Conservation (phyloP, 768 basidiomycete species). For the Collybiopsis luxurians region DNA sequence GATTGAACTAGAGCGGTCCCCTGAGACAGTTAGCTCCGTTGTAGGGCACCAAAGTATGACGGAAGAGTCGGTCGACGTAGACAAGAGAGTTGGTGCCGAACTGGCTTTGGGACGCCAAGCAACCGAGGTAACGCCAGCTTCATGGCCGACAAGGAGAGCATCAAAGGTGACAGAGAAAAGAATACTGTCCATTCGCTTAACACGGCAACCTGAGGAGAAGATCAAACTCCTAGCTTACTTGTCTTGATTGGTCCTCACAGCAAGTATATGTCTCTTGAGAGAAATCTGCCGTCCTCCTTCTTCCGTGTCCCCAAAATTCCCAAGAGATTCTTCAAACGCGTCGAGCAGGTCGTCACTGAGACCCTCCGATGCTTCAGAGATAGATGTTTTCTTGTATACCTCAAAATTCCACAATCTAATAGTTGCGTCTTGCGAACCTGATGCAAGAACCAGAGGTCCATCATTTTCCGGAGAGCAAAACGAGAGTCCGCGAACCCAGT, state of each 20-base stretch:
- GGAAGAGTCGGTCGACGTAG: conserved; percentile 93
- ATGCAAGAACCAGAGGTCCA: conserved; percentile 73
- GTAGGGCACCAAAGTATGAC: conserved; percentile 93
- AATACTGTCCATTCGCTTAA: conserved; percentile 32
- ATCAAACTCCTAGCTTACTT: conserved; percentile 28
- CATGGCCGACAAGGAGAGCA: conserved; percentile 94
- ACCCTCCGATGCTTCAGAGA: conserved; percentile 19
- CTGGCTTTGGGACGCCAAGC: conserved; percentile 62
- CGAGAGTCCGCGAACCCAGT: conserved; percentile 86
- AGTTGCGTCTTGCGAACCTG: conserved; percentile 93
- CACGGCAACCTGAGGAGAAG: background rate
- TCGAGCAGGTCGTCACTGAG: conserved; percentile 79
- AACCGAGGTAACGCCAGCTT: conserved; percentile 88
- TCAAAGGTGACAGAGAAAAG: conserved; percentile 83
- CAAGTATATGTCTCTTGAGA: conserved; percentile 79
- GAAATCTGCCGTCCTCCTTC: conserved; percentile 87
- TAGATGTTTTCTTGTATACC: conserved; percentile 31
- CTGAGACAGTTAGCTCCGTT: conserved; percentile 29
- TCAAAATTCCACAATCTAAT: conserved; percentile 92
- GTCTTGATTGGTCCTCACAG: conserved; percentile 47
- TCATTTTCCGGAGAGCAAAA: conserved; percentile 44
- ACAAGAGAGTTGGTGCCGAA: conserved; percentile 62
- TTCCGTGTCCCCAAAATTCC: conserved; percentile 65
- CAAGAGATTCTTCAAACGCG: conserved; percentile 81
- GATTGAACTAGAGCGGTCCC: conserved; percentile 52